Evolutionary conservation across 768 basidiomycete species (phyloP), one percentile per base, ranked within the genome.

Genomic region (Lactarius vividus): DNA sequence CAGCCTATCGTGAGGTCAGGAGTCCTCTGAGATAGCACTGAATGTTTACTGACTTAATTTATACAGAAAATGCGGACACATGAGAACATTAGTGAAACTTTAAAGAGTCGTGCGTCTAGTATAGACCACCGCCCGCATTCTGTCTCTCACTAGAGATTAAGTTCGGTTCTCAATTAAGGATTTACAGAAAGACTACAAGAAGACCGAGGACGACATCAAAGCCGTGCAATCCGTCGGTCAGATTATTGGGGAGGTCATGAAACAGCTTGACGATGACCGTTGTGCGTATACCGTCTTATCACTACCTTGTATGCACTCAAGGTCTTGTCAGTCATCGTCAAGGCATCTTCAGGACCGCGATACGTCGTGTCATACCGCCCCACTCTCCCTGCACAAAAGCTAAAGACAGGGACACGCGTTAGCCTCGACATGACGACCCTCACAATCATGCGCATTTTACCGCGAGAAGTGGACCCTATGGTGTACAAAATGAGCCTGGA

Each of bases 401-500:
- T 99, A 65, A 97, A 98, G 77, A 78, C 91, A 5, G 94, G 94
- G 58, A 93, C 93, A 4, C 92, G 97, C 69, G 97, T 99, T 64
- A 96, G 95, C 62, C 86, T 99, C 37, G 97, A 99, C 76, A 98
- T 99, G 97, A 99, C 97, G 4, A 98, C 97, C 2, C 81, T 98
- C 37, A 99, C 97, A 7, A 94, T 99, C 74, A 98, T 99, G 95
- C 92, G 97, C 42, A 96, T 98, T 60, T 81, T 99, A 23, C 97
- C 97, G 4, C 86, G 97, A 68, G 97, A 99, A 76, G 94, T 99
- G 8, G 97, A 99, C 75, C 97, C 97, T 18, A 79, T 96, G 72
- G 96, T 99, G 13, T 99, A 99, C 82, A 98, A 98, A 80, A 99
- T 98, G 97, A 96, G 94, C 69, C 80, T 97, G 73, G 97, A 99